Evolutionary conservation across 768 basidiomycete species (phyloP), one percentile per base, ranked within the genome.

Genomic region (Pleurotus cornucopiae): DNA sequence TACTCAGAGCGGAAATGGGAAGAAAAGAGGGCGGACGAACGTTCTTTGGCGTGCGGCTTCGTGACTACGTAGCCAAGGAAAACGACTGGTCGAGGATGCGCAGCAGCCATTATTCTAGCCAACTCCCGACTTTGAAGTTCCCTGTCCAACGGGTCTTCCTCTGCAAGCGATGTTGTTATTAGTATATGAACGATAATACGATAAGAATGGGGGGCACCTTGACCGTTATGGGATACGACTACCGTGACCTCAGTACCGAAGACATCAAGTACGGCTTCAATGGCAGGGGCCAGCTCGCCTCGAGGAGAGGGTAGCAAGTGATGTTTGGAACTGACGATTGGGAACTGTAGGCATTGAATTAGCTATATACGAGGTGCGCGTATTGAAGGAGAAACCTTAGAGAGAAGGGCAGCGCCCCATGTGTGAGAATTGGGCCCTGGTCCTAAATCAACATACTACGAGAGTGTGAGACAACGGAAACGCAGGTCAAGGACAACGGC

Each of bases 161-260:
- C 93, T 91, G 65, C 20, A 53, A 40, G n/a, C 18, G 14, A 16
- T 3, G 12, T 52, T 41, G 14, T 60, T 46, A 38, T 49, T 21
- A 44, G 46, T 23, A 46, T 7, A 53, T 34, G 9, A 14, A 25
- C 9, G 3, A 11, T 14, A 18, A 45, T 6, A 37, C 12, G 38
- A n/a, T n/a, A 5, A 1, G 1, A 16, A 12, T 21, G 30, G 30
- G 16, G 44, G 23, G 2, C 58, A 88, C 90, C 90, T 79, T 96
- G 94, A 5, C 94, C 94, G 65, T 96, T 95, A 61, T 96, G 94
- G 0, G 91, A 79, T 7, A 95, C 89, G n/a, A 95, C 76, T 0
- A 94, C 91, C 4, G 85, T 86, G 14, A 94, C 82, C 51, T 81
- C 78, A 0, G 84, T 86, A 0, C 92, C 91, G 60, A 84, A 88